These are phyloP conservation scores for Polyplosphaeria fusca DNA, from an alignment of 495 filamentous ascomycete species.

Conservation along the genomic window DNA sequence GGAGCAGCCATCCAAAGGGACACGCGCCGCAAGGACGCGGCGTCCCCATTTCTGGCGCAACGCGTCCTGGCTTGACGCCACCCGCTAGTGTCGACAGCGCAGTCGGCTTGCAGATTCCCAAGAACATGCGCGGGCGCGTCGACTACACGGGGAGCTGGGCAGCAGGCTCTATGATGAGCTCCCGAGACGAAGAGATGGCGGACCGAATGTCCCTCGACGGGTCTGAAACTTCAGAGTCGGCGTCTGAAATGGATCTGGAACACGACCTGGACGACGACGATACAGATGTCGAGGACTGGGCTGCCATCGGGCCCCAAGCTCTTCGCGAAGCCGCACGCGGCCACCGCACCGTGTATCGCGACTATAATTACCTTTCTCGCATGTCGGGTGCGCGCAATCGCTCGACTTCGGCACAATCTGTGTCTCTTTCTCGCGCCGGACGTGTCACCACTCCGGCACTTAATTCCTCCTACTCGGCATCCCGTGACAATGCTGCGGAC, in stretches of 20 bases:
- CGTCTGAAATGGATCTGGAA: slow-evolving; percentile 60
- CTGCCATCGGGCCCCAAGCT: slow-evolving; percentile 79
- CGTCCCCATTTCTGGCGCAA: slow-evolving; percentile 17
- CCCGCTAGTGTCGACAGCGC: slow-evolving; percentile 43
- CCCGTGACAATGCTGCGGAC: slow-evolving; percentile 50
- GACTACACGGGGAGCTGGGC: slow-evolving; percentile 59
- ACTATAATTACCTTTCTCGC: slow-evolving; percentile 39
- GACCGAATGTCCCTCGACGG: slow-evolving; percentile 96
- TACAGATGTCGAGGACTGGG: slow-evolving; percentile 99
- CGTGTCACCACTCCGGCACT: slow-evolving; percentile 10
- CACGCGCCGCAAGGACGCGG: slow-evolving; percentile 48
- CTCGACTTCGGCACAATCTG: slow-evolving; percentile 23
- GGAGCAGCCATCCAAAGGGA: slow-evolving; percentile 64
- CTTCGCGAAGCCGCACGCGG: slow-evolving; percentile 60
- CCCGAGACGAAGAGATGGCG: slow-evolving; percentile 47
- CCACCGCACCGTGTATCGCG: slow-evolving; percentile 25
- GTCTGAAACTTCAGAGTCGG: slow-evolving; percentile 65
- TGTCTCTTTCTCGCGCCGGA: slow-evolving; percentile 25
- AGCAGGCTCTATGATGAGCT: slow-evolving; percentile 37
- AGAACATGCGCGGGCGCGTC: slow-evolving; percentile 46
- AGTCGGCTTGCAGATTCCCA: slow-evolving; percentile 64
- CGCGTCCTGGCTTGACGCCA: slow-evolving; percentile 38
- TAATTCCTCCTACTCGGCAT: slow-evolving; percentile 43
- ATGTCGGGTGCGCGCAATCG: slow-evolving; percentile 20
- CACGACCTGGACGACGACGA: slow-evolving; percentile 65